Conservation (phyloP, 169 alveolate genomes). For the Plasmodium gonderi region DNA sequence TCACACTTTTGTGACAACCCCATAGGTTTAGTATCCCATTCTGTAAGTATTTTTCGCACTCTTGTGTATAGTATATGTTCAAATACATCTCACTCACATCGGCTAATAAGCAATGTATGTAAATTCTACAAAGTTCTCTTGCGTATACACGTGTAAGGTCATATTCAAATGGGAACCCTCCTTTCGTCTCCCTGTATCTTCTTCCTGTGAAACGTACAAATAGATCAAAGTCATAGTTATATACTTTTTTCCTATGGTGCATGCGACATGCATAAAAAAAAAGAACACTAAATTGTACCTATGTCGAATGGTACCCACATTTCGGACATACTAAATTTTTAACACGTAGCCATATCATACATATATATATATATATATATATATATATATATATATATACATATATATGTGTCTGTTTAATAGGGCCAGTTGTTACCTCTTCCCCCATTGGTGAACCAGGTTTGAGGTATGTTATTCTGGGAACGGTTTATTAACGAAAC, state of each 20-base stretch:
- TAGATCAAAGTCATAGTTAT: background rate
- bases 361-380: background rate
- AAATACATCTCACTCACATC: slow-evolving; percentile 45
- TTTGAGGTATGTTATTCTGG: background rate
- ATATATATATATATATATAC: no score
- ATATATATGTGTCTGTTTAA: no score
- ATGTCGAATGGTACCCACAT: background rate
- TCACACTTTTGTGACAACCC: slow-evolving; percentile 29
- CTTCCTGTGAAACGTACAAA: background rate
- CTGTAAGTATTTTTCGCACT: slow-evolving; percentile 46
- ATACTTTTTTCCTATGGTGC: no score
- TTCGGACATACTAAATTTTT: background rate
- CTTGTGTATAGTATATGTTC: slow-evolving; percentile 1
- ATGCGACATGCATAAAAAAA: background rate
- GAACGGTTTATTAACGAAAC: background rate
- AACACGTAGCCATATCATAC: background rate
- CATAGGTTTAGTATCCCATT: slow-evolving; percentile 30
- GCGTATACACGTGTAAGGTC: slow-evolving; percentile 5
- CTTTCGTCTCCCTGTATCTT: background rate
- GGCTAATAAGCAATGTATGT: slow-evolving; percentile 47
- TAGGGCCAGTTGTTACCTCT: background rate
- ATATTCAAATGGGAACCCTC: background rate
- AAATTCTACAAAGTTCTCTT: slow-evolving; percentile 36
- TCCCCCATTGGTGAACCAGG: background rate
- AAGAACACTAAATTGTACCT: no score